Evolutionary conservation across 495 filamentous ascomycete species (phyloP), one percentile per base, ranked within the genome.

Genomic region (Penicillium daleae): DNA sequence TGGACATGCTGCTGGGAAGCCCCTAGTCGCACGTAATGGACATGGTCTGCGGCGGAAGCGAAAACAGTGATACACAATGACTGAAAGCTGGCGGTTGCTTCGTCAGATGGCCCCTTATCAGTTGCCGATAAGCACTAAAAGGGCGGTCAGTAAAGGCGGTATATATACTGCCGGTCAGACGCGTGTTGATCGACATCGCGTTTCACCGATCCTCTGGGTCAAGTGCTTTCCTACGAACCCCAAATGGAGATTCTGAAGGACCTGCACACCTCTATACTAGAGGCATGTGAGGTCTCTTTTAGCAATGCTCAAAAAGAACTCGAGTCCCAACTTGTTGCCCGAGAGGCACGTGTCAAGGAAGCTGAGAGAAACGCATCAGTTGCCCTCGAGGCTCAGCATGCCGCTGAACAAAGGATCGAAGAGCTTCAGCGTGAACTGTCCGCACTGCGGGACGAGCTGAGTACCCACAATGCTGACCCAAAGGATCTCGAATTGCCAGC

Each of bases 201-300:
- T 61, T 42, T 44, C 42, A 54, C 19, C 8, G 24, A 51, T 26
- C 7, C 2, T 15, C 8, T 42, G 13, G n/a, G 17, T 29, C 17
- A 17, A 7, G 29, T 31, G 29, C 35, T 39, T 39, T 22, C 32
- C 42, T 21, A 35, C 26, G 15, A 61, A 7, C 15, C 9, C 51
- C 22, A 29, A n/a, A 81, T 81, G 78, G 78, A 81, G 24, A 44
- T 70, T 29, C 44, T 81, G n/a, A 74, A 71, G 56, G 68, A 70
- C 29, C 72, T 81, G 52, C 76, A 75, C 27, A 57, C 58, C 44
- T 73, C 77, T 42, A 51, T 78, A 44, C 59, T 74, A 22, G 62
- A 72, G 48, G 57, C 63, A 24, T 75, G 70, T 48, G 72, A 76
- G 42, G 57, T 61, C 5, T 69, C 68, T 4, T 77, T 81, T 55